phyloP scores from a whole-genome alignment of 169 alveolate species.

The Toxoplasma gondii region DNA sequence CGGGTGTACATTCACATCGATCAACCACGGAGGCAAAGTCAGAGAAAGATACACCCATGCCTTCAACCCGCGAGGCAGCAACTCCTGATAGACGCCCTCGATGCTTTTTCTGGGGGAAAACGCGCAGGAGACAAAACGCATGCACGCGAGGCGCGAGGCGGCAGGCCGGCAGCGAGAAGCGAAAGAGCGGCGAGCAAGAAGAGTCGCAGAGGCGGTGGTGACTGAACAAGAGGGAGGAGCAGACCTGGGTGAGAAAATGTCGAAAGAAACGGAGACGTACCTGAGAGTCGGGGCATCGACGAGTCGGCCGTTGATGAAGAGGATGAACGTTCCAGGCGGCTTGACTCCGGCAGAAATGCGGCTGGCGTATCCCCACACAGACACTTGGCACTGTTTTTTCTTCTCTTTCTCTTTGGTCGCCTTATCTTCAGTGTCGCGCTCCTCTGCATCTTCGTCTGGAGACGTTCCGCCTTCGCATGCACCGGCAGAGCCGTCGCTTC shows the following conservation, averaged over 20 bases:
- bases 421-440: neutral
- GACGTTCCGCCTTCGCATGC: neutral
- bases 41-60: conserved; percentile 93
- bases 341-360: neutral
- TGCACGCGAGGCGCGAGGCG: neutral
- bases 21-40: conserved; percentile 88
- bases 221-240: no score
- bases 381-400: neutral
- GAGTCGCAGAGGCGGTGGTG: no score
- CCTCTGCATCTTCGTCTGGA: no score
- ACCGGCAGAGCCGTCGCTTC: neutral
- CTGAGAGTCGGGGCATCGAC: conserved; percentile 89
- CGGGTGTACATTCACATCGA: conserved; percentile 99
- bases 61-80: conserved; percentile 77
- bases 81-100: conserved; percentile 75
- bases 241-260: no score
- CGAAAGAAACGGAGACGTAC: neutral
- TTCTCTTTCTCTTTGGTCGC: neutral
- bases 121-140: neutral
- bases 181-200: no score
- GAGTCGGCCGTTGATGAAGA: conserved; percentile 96
- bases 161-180: no score
- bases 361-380: conserved; percentile 12
- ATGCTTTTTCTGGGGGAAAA: conserved; percentile 45
- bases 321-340: neutral